Percentiles rank a stretch among this genome's conserved stretches.
phyloP scores from a whole-genome alignment of 768 basidiomycete species.

The Psilocybe subaeruginosa region DNA sequence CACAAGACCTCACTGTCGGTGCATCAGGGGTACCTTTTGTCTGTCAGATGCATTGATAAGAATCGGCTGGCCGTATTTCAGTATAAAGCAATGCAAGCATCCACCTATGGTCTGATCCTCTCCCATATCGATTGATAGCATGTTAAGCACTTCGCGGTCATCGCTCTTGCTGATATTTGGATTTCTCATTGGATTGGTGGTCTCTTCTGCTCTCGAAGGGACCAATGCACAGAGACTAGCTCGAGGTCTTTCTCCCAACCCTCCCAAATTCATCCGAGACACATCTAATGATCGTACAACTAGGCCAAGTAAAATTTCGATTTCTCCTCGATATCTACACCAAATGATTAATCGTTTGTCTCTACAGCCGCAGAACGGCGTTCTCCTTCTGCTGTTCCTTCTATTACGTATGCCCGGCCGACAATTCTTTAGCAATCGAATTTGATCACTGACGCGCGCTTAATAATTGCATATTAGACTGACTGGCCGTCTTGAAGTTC shows the following conservation, averaged over 20 bases:
- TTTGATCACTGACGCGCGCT: background rate
- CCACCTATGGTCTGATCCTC: background rate
- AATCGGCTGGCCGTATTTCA: background rate
- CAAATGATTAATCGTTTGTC: background rate
- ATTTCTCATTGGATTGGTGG: constrained; percentile 21
- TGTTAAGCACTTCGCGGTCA: constrained; percentile 21
- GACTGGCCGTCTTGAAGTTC: constrained; percentile 40
- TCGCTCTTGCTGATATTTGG: constrained; percentile 26
- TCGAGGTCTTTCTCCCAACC: constrained; percentile 44
- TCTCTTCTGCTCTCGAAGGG: constrained; percentile 25
- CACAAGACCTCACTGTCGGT: background rate
- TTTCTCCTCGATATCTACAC: background rate
- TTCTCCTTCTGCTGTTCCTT: constrained; percentile 25
- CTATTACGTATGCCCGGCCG: constrained; percentile 24
- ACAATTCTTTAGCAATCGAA: background rate
- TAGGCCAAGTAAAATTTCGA: background rate
- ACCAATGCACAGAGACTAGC: constrained; percentile 49
- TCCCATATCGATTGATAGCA: constrained; percentile 4
- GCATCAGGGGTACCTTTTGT: background rate
- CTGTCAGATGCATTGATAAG: constrained; percentile 1
- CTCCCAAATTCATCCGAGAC: constrained; percentile 23
- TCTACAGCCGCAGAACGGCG: constrained; percentile 11
- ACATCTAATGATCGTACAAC: background rate
- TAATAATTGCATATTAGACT: constrained; percentile 23
- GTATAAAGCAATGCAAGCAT: background rate